Evolutionary conservation across 2,329 filamentous ascomycete species (phyloP).

Genomic region (Aspergillus ochraceoroseus): DNA sequence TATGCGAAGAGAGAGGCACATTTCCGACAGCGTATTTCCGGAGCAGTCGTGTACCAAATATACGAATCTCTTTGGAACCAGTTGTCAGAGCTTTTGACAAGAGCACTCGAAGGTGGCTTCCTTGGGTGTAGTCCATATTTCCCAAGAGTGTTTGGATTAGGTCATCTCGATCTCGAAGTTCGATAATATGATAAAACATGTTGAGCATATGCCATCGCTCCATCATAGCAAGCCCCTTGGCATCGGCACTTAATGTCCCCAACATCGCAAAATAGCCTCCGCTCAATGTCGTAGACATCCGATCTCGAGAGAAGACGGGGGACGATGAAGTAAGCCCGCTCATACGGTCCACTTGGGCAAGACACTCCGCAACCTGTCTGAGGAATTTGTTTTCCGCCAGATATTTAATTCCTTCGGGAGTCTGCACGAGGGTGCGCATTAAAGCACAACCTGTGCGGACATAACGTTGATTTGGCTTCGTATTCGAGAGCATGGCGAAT

Average conservation of each 20-base stretch:
- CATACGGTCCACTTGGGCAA: constrained; percentile 90
- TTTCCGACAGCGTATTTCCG: constrained; percentile 74
- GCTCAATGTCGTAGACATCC: constrained; percentile 79
- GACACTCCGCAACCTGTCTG: constrained; percentile 87
- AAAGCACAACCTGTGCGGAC: constrained; percentile 83
- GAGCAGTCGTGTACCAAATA: constrained; percentile 79
- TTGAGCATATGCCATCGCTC: constrained; percentile 98
- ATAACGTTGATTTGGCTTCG: constrained; percentile 89
- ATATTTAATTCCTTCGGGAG: constrained; percentile 75
- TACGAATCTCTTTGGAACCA: constrained; percentile 83
- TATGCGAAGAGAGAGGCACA: constrained; percentile 38
- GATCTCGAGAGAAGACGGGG: constrained; percentile 81
- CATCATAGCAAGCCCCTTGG: constrained; percentile 78
- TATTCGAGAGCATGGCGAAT: constrained; percentile 85
- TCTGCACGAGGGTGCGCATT: constrained; percentile 80
- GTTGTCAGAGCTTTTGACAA: constrained; percentile 90
- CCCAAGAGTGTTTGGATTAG: constrained; percentile 81
- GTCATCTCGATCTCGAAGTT: constrained; percentile 84
- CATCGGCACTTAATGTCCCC: constrained; percentile 76
- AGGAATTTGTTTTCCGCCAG: constrained; percentile 88
- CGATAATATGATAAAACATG: constrained; percentile 98
- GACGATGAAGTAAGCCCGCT: constrained; percentile 63
- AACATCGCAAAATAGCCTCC: constrained; percentile 92
- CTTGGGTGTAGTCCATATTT: constrained; percentile 85
- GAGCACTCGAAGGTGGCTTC: constrained; percentile 84